A percentile compares a stretch with the other conserved stretches of the same genome.
Conservation (phyloP, 1,284 basidiomycete species). For the Gomphus bonarii region DNA sequence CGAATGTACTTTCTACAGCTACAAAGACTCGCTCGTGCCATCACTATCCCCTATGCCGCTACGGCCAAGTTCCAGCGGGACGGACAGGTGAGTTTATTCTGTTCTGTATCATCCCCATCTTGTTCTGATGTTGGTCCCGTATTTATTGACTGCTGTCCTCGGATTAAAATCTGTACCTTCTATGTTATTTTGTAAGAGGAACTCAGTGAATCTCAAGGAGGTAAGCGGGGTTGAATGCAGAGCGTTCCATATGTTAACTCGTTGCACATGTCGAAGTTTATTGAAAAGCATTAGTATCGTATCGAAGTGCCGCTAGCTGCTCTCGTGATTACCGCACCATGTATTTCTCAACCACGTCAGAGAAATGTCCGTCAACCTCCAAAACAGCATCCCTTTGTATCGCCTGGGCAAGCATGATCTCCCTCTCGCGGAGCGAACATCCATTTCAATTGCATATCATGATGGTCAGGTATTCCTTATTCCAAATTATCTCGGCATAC, state of each 20-base stretch:
- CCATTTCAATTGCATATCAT: background rate
- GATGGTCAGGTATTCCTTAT: constrained; percentile 67
- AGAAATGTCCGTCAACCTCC: constrained; percentile 43
- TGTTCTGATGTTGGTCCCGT: constrained; percentile 16
- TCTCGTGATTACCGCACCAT: constrained; percentile 71
- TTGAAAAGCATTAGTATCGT: constrained; percentile 47
- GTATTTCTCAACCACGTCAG: constrained; percentile 52
- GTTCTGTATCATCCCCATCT: background rate
- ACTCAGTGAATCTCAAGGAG: constrained; percentile 89
- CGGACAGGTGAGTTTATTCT: background rate
- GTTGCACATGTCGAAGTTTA: background rate
- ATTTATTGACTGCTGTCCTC: constrained; percentile 8
- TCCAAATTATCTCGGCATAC: constrained; percentile 81
- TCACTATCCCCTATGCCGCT: constrained; percentile 62
- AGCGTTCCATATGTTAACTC: constrained; percentile 66
- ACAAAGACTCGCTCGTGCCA: constrained; percentile 43
- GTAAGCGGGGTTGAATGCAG: constrained; percentile 92
- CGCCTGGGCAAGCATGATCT: constrained; percentile 36
- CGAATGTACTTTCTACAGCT: constrained; percentile 47
- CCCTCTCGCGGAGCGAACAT: constrained; percentile 1
- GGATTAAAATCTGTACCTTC: constrained; percentile 63
- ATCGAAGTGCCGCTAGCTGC: constrained; percentile 54
- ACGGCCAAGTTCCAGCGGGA: constrained; percentile 42
- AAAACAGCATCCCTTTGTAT: constrained; percentile 40
- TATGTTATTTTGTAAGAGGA: constrained; percentile 71